Evolutionary conservation across 495 filamentous ascomycete genomes (phyloP).

Genomic region (Tetracladium marchalianum): DNA sequence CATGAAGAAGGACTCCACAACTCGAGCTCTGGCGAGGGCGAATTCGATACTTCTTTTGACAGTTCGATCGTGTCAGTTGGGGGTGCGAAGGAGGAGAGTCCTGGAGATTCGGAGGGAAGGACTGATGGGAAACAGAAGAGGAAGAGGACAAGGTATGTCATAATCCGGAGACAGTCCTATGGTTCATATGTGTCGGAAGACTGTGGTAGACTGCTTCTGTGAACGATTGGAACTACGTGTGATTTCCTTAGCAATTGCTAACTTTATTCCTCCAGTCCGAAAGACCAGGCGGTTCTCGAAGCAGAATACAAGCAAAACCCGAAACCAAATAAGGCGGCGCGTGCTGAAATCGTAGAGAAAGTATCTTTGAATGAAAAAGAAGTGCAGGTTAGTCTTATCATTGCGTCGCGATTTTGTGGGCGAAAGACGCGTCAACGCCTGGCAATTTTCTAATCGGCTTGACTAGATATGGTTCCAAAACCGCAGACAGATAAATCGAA

Average conservation of each 20-base stretch:
- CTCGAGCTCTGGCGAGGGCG: constrained; percentile 7
- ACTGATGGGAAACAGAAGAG: constrained; percentile 28
- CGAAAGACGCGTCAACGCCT: constrained; percentile 1
- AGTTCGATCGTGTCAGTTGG: not conserved
- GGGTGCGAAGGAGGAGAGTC: constrained; percentile 4
- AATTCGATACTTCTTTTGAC: constrained; percentile 5
- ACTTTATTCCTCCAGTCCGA: constrained; percentile 42
- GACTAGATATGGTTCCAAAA: constrained; percentile 98
- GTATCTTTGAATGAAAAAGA: constrained; percentile 94
- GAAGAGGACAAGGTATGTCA: constrained; percentile 44
- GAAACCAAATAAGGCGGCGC: constrained; percentile 86
- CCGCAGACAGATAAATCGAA: constrained; percentile 82
- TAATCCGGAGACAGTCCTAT: not conserved
- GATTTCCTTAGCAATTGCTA: constrained; percentile 3
- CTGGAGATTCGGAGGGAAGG: constrained; percentile 8
- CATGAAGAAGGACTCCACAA: constrained; percentile 1
- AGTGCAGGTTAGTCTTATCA: constrained; percentile 67
- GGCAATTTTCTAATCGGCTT: constrained; percentile 7
- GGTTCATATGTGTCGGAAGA: not conserved
- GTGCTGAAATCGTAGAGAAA: constrained; percentile 69
- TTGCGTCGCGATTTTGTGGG: not conserved
- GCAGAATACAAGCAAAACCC: constrained; percentile 75
- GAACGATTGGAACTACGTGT: too few relatives aligned
- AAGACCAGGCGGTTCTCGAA: constrained; percentile 88
- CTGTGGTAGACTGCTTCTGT: not conserved